phyloP scores from a whole-genome alignment of 345 rosid species.

The Acer saccharum region DNA sequence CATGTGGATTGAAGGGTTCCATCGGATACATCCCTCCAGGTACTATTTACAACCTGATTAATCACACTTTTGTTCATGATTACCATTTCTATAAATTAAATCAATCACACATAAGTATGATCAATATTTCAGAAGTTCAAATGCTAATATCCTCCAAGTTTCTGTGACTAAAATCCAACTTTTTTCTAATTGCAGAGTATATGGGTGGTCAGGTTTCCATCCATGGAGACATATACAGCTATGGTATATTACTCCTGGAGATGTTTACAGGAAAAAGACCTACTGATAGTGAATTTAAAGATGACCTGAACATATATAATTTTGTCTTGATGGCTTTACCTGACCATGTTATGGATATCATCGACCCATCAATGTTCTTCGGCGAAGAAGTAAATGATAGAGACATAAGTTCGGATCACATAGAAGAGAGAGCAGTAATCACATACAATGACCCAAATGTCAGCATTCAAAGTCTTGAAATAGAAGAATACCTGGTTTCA shows the following conservation, averaged over 20 bases:
- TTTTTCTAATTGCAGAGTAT: conserved; percentile 25
- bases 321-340: conserved; percentile 22
- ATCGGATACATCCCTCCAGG: conserved; percentile 35
- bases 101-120: not conserved
- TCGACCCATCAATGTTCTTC: conserved; percentile 20
- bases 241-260: conserved; percentile 33
- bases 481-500: conserved; percentile 22
- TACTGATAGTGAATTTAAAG: conserved; percentile 8
- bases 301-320: conserved; percentile 16
- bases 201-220: conserved; percentile 13
- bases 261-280: conserved; percentile 44
- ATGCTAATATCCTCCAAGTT: not conserved
- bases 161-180: not conserved
- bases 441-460: not conserved
- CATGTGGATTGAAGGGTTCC: conserved; percentile 27
- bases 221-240: conserved; percentile 32
- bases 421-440: conserved; percentile 12
- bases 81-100: not conserved
- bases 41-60: not conserved
- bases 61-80: too few relatives aligned
- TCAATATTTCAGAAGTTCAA: not conserved
- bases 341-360: conserved; percentile 16
- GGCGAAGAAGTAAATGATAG: conserved; percentile 10
- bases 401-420: not conserved
- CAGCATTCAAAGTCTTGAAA: not conserved